These are phyloP conservation scores for Beauveria asiatica DNA, from an alignment of 2,329 filamentous ascomycete species.

Conservation along the genomic window DNA sequence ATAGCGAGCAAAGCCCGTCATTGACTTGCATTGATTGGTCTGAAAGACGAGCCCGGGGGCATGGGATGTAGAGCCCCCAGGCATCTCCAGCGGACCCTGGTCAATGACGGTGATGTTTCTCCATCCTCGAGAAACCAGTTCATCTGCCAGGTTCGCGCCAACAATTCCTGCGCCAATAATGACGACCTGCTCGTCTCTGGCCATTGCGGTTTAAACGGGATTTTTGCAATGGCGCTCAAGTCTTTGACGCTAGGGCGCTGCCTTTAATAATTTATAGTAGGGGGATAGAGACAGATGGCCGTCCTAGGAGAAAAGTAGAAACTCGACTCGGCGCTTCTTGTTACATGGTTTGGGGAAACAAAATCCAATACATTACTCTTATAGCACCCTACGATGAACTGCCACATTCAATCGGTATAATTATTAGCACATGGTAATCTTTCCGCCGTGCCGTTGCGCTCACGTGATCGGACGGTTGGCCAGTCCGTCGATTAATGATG, in stretches of 20 bases:
- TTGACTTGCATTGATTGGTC: constrained; percentile 47
- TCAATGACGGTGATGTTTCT: constrained; percentile 55
- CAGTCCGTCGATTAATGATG: not conserved
- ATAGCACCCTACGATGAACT: not conserved
- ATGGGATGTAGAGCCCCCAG: constrained; percentile 57
- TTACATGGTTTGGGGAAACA: not conserved
- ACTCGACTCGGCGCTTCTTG: not conserved
- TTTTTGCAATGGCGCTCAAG: not conserved
- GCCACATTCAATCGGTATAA: not conserved
- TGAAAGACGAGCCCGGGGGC: constrained; percentile 58
- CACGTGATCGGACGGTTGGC: constrained; percentile 12
- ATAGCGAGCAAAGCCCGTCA: constrained; percentile 52
- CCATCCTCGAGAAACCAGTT: constrained; percentile 55
- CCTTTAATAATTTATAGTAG: too few relatives aligned
- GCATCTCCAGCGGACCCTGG: constrained; percentile 53
- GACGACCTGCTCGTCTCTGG: constrained; percentile 37
- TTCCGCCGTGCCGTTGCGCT: constrained; percentile 8
- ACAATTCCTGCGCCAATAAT: constrained; percentile 58
- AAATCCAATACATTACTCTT: not conserved
- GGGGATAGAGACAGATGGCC: not conserved
- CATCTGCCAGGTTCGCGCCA: constrained; percentile 54
- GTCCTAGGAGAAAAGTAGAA: not conserved
- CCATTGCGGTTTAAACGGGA: constrained; percentile 21
- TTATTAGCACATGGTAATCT: not conserved
- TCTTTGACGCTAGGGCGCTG: not conserved